A percentile compares a stretch with the other conserved stretches of the same genome.
These are phyloP conservation scores for Gossypium mustelinum DNA, from an alignment of 345 rosid species.

Conservation along the genomic window DNA sequence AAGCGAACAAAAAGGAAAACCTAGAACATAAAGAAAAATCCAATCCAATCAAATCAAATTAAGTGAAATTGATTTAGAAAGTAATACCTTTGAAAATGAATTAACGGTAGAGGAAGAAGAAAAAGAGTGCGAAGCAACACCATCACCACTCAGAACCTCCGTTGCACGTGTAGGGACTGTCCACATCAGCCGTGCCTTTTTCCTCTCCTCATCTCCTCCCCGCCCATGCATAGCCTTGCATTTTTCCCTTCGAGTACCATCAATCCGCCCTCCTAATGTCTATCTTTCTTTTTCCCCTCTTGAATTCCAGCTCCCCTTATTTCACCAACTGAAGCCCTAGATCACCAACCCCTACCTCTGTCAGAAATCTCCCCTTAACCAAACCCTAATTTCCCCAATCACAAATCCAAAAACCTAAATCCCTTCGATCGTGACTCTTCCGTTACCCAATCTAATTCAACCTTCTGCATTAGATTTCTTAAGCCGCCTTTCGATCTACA, in stretches of 20 bases:
- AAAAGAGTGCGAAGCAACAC: constrained; percentile 36
- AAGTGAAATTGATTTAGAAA: not conserved
- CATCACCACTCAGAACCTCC: constrained; percentile 36
- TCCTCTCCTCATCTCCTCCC: constrained; percentile 39
- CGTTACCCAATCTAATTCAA: constrained; percentile 27
- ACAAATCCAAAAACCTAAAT: constrained; percentile 33
- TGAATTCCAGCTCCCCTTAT: not conserved
- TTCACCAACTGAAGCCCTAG: constrained; percentile 23
- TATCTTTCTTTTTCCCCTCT: too few relatives aligned
- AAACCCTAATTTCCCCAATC: constrained; percentile 34
- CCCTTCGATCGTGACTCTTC: not conserved
- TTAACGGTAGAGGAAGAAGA: constrained; percentile 37
- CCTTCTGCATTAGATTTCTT: constrained; percentile 12
- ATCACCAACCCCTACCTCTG: constrained; percentile 22
- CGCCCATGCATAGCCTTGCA: constrained; percentile 73
- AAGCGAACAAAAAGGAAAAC: not conserved
- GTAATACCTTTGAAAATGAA: constrained; percentile 57
- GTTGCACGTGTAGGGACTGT: constrained; percentile 51
- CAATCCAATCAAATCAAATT: not conserved
- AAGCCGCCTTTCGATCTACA: constrained; percentile 29
- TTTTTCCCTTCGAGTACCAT: constrained; percentile 57
- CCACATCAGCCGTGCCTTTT: constrained; percentile 56
- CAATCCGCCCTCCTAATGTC: constrained; percentile 26
- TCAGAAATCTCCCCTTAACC: not conserved
- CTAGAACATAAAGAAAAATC: not conserved